Evolutionary conservation across 495 filamentous ascomycete species (phyloP).

Genomic region (Aspergillus cavernicola): DNA sequence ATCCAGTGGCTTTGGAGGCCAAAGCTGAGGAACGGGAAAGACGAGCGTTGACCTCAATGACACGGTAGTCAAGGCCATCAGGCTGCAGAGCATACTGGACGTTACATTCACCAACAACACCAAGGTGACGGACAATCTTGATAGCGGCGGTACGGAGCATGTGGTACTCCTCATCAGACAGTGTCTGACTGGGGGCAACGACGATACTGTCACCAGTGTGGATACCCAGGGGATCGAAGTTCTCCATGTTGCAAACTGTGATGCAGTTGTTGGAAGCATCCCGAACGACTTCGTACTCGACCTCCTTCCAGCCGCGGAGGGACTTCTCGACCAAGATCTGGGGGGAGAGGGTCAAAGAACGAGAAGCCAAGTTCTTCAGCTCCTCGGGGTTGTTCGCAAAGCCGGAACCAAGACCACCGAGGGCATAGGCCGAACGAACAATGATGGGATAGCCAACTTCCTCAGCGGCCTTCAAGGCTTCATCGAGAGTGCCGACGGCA

Average conservation of each 20-base stretch:
- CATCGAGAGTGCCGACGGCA: constrained; percentile 84
- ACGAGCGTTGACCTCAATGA: constrained; percentile 97
- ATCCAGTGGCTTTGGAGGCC: constrained; percentile 95
- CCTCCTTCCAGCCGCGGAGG: constrained; percentile 99
- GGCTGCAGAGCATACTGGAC: constrained; percentile 96
- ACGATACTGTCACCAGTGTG: constrained; percentile 98
- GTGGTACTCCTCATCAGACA: constrained; percentile 97
- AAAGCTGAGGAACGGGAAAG: constrained; percentile 91
- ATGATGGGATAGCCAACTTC: constrained; percentile 94
- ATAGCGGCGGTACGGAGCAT: constrained; percentile 97
- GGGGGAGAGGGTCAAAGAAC: constrained; percentile 90
- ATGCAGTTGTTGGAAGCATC: constrained; percentile 96
- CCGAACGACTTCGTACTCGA: constrained; percentile 95
- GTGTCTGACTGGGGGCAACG: constrained; percentile 89
- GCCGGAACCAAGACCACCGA: constrained; percentile 94
- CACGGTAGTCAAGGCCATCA: constrained; percentile 90
- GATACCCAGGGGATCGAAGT: constrained; percentile 94
- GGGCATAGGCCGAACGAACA: constrained; percentile 90
- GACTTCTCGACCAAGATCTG: constrained; percentile 99
- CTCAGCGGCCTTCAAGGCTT: constrained; percentile 81
- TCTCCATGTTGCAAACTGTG: constrained; percentile 99
- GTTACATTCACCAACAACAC: constrained; percentile 96
- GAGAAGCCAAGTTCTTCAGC: constrained; percentile 84
- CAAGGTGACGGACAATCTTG: constrained; percentile 92
- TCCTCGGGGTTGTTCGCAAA: constrained; percentile 94